phyloP scores from a whole-genome alignment of 2,329 filamentous ascomycete species.

The Pseudocercospora musae region DNA sequence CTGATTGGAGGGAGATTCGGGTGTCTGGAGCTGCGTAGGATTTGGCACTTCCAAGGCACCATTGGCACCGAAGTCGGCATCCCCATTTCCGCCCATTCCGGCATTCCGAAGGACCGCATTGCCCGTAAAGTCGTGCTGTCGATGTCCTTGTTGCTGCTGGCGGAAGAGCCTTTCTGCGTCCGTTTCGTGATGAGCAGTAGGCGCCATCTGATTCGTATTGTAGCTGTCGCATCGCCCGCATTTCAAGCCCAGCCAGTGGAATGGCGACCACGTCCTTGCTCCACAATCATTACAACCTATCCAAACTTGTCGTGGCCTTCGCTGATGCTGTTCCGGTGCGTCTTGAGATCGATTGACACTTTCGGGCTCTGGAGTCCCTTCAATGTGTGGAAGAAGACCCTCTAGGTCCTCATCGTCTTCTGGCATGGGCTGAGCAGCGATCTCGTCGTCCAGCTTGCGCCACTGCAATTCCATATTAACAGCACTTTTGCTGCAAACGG shows the following conservation, averaged over 20 bases:
- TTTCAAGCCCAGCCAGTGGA: slow-evolving; percentile 93
- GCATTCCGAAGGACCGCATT: slow-evolving; percentile 34
- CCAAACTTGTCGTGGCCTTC: slow-evolving; percentile 55
- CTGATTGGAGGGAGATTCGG: slow-evolving; percentile 10
- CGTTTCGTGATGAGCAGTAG: slow-evolving; percentile 39
- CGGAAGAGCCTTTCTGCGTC: slow-evolving; percentile 34
- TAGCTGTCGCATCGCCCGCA: slow-evolving; percentile 62
- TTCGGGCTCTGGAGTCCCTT: slow-evolving; percentile 9
- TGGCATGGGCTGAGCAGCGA: slow-evolving; percentile 89
- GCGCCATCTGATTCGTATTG: slow-evolving; percentile 50
- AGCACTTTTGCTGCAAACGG: slow-evolving; percentile 94
- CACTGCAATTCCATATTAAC: slow-evolving; percentile 97
- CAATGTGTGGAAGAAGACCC: slow-evolving; percentile 26
- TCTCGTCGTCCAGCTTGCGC: slow-evolving; percentile 82
- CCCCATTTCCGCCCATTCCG: slow-evolving; percentile 30
- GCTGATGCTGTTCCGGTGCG: not conserved
- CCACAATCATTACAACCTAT: slow-evolving; percentile 95
- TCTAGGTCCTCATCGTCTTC: slow-evolving; percentile 36
- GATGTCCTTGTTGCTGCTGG: slow-evolving; percentile 28
- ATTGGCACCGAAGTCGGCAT: slow-evolving; percentile 18
- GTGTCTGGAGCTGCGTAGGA: slow-evolving; percentile 14
- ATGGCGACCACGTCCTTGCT: slow-evolving; percentile 77
- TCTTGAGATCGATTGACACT: slow-evolving; percentile 29
- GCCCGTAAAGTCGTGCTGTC: slow-evolving; percentile 37
- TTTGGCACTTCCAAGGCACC: slow-evolving; percentile 19